phyloP scores from a whole-genome alignment of 176 grass and related monocot species.

The Aechmea fasciata region DNA sequence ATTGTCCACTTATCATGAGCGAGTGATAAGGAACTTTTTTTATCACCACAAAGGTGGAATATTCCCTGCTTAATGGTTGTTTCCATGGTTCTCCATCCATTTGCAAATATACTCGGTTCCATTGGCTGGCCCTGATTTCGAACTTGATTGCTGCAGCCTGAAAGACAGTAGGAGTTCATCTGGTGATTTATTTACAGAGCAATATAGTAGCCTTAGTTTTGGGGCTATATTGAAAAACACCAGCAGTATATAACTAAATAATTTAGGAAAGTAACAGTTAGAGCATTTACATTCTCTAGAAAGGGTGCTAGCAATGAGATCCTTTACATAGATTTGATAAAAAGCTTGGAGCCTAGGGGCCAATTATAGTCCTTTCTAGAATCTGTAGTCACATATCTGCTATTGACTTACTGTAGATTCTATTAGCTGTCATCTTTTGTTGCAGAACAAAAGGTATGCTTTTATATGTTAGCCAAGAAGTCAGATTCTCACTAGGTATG shows the following conservation, averaged over 20 bases:
- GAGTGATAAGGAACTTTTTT: constrained; percentile 67
- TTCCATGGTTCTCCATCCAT: constrained; percentile 95
- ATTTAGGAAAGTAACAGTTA: not conserved
- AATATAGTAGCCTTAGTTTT: too few species aligned
- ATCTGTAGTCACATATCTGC: not conserved
- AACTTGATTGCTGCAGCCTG: constrained; percentile 83
- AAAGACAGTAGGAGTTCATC: constrained; percentile 2
- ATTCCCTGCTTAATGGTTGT: constrained; percentile 54
- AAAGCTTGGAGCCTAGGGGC: not conserved
- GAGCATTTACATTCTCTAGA: not conserved
- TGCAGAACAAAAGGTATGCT: too few species aligned
- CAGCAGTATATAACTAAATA: not conserved
- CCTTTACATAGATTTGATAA: not conserved
- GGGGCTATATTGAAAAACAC: not conserved
- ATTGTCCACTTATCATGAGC: constrained; percentile 63
- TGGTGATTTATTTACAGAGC: too few species aligned
- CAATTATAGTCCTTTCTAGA: not conserved
- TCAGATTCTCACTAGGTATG: not conserved
- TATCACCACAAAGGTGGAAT: constrained; percentile 70
- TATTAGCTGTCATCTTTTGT: too few species aligned
- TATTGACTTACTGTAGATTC: too few species aligned
- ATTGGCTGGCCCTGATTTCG: constrained; percentile 74
- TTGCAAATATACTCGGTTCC: constrained; percentile 74
- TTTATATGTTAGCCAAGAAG: too few species aligned
- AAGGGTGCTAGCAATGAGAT: not conserved